Conservation (phyloP, 257 asterid species). For the Nicotiana knightiana region DNA sequence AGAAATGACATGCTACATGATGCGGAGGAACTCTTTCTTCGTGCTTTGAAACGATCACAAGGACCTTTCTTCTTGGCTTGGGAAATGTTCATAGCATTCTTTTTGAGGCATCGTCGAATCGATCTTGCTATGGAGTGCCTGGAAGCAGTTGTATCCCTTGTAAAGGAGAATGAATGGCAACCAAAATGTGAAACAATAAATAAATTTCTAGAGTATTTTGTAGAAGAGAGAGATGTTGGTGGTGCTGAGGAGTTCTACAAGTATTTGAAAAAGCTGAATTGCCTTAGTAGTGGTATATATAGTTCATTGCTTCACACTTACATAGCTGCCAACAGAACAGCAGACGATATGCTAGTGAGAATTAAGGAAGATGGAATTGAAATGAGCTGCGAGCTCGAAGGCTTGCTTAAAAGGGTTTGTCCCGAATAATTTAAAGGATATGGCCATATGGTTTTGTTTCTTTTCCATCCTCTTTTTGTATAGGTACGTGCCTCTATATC, state of each 20-base stretch:
- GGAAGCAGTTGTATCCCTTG: constrained; percentile 32
- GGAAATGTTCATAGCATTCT: constrained; percentile 49
- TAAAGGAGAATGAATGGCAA: constrained; percentile 30
- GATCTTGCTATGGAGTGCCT: constrained; percentile 38
- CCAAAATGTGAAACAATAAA: constrained; percentile 28
- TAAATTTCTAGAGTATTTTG: constrained; percentile 31
- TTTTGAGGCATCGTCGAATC: constrained; percentile 28
- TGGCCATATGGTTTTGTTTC: neutral
- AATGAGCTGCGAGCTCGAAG: constrained; percentile 33
- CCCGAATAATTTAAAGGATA: constrained; percentile 14
- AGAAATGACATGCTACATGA: constrained; percentile 42
- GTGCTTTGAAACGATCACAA: constrained; percentile 29
- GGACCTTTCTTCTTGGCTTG: constrained; percentile 53
- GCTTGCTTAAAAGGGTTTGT: constrained; percentile 32
- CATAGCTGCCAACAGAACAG: constrained; percentile 39
- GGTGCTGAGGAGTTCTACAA: constrained; percentile 58
- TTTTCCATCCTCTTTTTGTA: constrained; percentile 1
- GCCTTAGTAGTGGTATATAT: constrained; percentile 30
- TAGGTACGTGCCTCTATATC: neutral
- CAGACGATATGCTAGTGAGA: constrained; percentile 33
- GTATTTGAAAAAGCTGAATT: constrained; percentile 45
- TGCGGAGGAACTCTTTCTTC: constrained; percentile 40
- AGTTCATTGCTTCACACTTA: constrained; percentile 42
- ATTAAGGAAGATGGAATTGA: constrained; percentile 45
- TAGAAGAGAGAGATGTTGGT: constrained; percentile 39